Base-by-base conservation (phyloP, 495 filamentous ascomycete species). In the Talaromyces proteolyticus region DNA sequence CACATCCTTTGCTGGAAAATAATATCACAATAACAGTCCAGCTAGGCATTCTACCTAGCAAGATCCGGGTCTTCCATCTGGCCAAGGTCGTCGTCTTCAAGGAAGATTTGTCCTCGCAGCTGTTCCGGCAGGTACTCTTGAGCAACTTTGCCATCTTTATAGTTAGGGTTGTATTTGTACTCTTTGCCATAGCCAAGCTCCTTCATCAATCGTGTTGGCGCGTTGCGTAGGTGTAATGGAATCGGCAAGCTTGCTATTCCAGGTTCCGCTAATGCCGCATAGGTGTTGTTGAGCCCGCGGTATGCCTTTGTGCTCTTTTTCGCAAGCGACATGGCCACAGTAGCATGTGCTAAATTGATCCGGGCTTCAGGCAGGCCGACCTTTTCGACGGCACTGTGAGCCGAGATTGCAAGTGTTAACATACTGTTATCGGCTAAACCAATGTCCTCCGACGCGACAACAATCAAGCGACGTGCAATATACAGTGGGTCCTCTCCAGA, bases 151-250 rank as follows among this genome's bases (percentile, higher is more conserved):
- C 93, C 93, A 53, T 90, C 82, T 55, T 74, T 66, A 60, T 88
- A 98, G 57, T 90, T 85, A 1, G 93, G 93, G 58, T 94, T 94
- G 65, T 98, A 98, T 61, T 98, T 98, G 63, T 98, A 98, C 63
- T 88, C 89, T 44, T 76, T 84, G 8, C 93, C 93, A 55, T 89
- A 90, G 1, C 89, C 91, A 42, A 96, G 66, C 59, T 96, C 92
- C 56, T 88, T 87, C 93, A 98, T 94, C 56, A 96, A 58, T 57
- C 81, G 78, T 6, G 93, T 97, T 2, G 91, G 91, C 7, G 92
- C 92, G 64, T 96, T 96, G 39, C 93, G 68, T 45, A 98, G 66
- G 68, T 98, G 93, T 34, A 94, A 63, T 19, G 93, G 93, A 10
- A 98, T 78, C 0, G 89, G 85, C 41, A 95, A 55, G 2, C 78